Evolutionary conservation across 2,329 filamentous ascomycete genomes (phyloP), one percentile per base, ranked within the genome.

Genomic region (Bipolaris bicolor): DNA sequence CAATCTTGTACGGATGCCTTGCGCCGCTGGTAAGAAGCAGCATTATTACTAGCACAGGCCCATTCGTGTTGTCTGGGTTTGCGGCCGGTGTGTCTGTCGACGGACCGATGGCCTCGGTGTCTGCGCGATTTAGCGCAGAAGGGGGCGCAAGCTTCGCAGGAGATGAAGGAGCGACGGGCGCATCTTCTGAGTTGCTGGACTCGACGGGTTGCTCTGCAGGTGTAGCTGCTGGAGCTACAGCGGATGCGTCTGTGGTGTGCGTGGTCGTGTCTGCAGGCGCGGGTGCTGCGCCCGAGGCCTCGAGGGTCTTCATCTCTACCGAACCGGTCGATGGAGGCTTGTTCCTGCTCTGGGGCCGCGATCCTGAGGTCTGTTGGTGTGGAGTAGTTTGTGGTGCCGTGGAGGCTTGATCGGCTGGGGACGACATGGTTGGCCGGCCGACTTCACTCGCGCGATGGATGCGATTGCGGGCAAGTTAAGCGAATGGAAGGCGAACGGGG

Each of bases 1-100:
- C 91, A 64, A 98, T 90, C 73, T 89, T 92, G 78, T 96, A 97
- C 0, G 92, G 92, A 77, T 97, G 92, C 61, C 92, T 84, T 36
- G 90, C 89, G 41, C 93, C 93, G 1, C 84, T 92, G 0, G 89
- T 91, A 55, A 97, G 84, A 36, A 97, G 84, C 36, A 98, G 82
- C 50, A 91, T 96, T 65, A 98, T 96, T 61, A 85, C 84, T 72
- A 91, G 87, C 6, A 78, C 74, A 3, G 79, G 77, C 4, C 77
- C 75, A 55, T 74, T 73, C 22, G 71, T 64, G 46, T 70, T 71
- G 54, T 77, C 71, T 49, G 76, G 73, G 53, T 77, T 75, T 9
- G 72, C 68, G 9, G 74, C 73, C 6, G 78, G 77, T 2, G 70
- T 73, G 44, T 82, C 79, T 62, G 78, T 78, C 7, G 79, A 79